phyloP scores from a whole-genome alignment of 1,284 basidiomycete species.

The Fistulinella staudtii region DNA sequence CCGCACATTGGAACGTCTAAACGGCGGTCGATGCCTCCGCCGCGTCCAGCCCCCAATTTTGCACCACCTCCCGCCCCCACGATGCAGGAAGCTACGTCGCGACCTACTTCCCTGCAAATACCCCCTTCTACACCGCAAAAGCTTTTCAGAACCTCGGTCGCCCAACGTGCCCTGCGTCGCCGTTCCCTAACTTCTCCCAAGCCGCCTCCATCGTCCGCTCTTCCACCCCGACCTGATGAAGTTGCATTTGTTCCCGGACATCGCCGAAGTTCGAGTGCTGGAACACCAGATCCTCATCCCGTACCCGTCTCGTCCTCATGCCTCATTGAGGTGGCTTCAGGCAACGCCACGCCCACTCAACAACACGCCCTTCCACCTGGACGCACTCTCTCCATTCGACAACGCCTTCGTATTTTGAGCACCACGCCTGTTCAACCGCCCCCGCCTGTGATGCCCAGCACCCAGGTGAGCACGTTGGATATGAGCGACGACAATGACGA shows the following conservation, averaged over 20 bases:
- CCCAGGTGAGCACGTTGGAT: slow-evolving; percentile 27
- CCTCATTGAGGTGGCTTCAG: too few relatives aligned
- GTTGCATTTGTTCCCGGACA: slow-evolving; percentile 27
- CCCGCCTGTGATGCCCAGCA: slow-evolving; percentile 9
- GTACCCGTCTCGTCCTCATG: too few relatives aligned
- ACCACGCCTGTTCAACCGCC: slow-evolving; percentile 14
- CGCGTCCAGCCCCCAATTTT: slow-evolving; percentile 62
- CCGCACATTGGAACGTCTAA: slow-evolving; percentile 35
- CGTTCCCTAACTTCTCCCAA: slow-evolving; percentile 61
- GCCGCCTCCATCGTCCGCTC: slow-evolving; percentile 50
- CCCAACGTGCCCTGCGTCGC: slow-evolving; percentile 50
- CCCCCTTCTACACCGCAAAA: slow-evolving; percentile 45
- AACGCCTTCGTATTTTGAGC: slow-evolving; percentile 61
- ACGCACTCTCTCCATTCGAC: slow-evolving; percentile 50
- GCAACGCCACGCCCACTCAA: slow-evolving; percentile 14
- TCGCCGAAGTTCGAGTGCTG: slow-evolving; percentile 34
- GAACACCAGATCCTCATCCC: slow-evolving; percentile 11
- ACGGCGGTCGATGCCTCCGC: slow-evolving; percentile 61
- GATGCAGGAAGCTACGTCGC: slow-evolving; percentile 25
- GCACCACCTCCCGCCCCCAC: slow-evolving; percentile 65
- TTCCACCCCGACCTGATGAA: slow-evolving; percentile 63
- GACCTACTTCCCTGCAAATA: slow-evolving; percentile 25
- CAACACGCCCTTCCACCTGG: slow-evolving; percentile 18
- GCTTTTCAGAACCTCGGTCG: slow-evolving; percentile 51
- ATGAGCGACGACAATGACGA: slow-evolving; percentile 25